Conservation (phyloP, 768 basidiomycete species). For the Fomitopsis pulvina region DNA sequence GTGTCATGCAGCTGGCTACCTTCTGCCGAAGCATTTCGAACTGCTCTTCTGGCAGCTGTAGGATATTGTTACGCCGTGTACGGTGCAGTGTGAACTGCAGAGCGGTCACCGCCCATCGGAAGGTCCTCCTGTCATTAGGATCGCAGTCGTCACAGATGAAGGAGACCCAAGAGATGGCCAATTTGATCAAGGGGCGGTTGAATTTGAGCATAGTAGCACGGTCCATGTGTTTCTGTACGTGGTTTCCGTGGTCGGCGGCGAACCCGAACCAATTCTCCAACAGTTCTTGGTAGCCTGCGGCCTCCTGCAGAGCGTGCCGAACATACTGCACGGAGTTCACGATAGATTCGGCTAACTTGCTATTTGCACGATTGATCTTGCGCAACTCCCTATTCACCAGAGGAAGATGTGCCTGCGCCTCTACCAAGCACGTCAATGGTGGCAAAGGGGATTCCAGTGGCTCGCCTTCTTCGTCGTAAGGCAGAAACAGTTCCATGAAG, state of each 20-base stretch:
- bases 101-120: slow-evolving; percentile 97
- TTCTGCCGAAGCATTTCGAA: slow-evolving; percentile 87
- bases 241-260: slow-evolving; percentile 92
- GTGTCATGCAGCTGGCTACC: slow-evolving; percentile 92
- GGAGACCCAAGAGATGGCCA: slow-evolving; percentile 96
- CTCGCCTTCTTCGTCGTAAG: slow-evolving; percentile 55
- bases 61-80: slow-evolving; percentile 82
- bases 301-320: slow-evolving; percentile 53
- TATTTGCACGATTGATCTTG: slow-evolving; percentile 86
- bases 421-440: slow-evolving; percentile 47
- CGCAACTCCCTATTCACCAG: slow-evolving; percentile 82
- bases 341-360: slow-evolving; percentile 86
- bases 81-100: slow-evolving; percentile 88
- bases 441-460: slow-evolving; percentile 35
- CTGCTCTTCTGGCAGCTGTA: slow-evolving; percentile 81
- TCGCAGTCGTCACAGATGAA: slow-evolving; percentile 99
- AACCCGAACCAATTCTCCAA: slow-evolving; percentile 93
- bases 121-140: slow-evolving; percentile 90
- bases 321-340: slow-evolving; percentile 90
- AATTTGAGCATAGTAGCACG: slow-evolving; percentile 62
- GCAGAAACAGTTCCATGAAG: slow-evolving; percentile 59
- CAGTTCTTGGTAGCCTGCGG: slow-evolving; percentile 71
- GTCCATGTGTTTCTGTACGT: slow-evolving; percentile 87
- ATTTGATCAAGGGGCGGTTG: slow-evolving; percentile 74
- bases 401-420: slow-evolving; percentile 89